Base-by-base conservation (phyloP, 164 flowering plant species). In the Hamamelis virginiana region DNA sequence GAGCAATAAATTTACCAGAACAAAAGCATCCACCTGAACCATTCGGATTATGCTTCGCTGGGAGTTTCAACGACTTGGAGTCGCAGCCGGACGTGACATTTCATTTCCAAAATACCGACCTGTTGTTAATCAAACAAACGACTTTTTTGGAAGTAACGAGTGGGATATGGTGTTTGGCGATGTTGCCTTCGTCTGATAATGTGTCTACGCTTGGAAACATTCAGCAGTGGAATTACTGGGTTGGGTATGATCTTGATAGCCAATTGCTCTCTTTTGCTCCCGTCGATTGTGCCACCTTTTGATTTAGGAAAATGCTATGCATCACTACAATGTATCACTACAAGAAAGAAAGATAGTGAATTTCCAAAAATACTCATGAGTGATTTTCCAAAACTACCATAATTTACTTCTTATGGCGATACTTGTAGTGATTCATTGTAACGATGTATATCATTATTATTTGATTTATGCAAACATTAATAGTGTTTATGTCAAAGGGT, bases 161-260 rank as follows among this genome's bases (percentile, higher is more conserved):
- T 11, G 21, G n/a, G 53, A 3, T 65, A 18, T 52, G 59, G 68
- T 51, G 59, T 9, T 55, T 64, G 6, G 66, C 66, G 4, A 21
- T 64, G n/a, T 25, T 45, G 28, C 28, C 55, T 0, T 16, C 64
- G 1, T 22, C 53, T 22, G 12, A 22, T 4, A 15, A 9, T 0
- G 0, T 19, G 0, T 33, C 68, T 0, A 27, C 51, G 10, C 26
- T 65, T 12, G 59, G 59, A 19, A 65, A 65, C 13, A 3, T 28
- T 65, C 59, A 65, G 25, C 68, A 51, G 59, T 38, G 9, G 38
- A 57, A 57, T 26, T 25, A 57, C 16, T 57, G 33, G 27, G 60
- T 57, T 57, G 60, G 60, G 33, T 57, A 57, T 57, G 60, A 57
- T 26, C 60, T 57, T 25, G 60, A 57, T 8, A 8, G 16, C 9